Percentiles rank a stretch among this genome's conserved stretches.
These are phyloP conservation scores for Aspergillus fumigatiaffinis DNA, from an alignment of 2,329 filamentous ascomycete species.

Conservation along the genomic window DNA sequence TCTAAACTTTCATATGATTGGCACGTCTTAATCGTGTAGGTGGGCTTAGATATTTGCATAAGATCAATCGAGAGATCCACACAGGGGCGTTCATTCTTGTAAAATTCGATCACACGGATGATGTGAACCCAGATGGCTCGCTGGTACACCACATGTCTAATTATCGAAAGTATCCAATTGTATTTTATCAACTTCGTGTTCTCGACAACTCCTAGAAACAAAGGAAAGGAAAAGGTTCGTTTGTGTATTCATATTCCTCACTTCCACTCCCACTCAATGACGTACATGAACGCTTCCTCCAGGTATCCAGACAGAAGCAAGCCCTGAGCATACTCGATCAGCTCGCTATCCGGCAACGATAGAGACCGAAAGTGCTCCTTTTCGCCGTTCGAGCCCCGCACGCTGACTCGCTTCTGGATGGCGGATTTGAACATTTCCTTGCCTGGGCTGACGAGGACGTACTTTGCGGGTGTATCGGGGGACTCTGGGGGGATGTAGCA, in stretches of 20 bases:
- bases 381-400: conserved; percentile 19
- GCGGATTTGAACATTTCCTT: conserved; percentile 23
- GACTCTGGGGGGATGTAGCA: conserved; percentile 11
- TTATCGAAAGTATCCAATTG: neutral
- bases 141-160: neutral
- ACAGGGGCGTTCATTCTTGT: no score
- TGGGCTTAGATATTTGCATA: no score
- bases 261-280: conserved; percentile 28
- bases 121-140: no score
- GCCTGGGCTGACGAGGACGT: conserved; percentile 26
- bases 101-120: no score
- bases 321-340: conserved; percentile 30
- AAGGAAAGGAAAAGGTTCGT: neutral
- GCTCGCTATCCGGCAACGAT: conserved; percentile 19
- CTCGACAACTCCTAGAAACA: neutral
- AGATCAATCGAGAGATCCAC: no score
- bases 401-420: conserved; percentile 22
- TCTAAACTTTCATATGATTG: no score
- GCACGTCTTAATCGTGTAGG: no score
- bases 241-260: neutral
- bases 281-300: conserved; percentile 29
- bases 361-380: conserved; percentile 20
- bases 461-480: conserved; percentile 11
- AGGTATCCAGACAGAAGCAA: conserved; percentile 22
- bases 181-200: no score